Conservation (phyloP, 371 early-diverging fungal genomes). For the Batrachochytrium dendrobatidis region DNA sequence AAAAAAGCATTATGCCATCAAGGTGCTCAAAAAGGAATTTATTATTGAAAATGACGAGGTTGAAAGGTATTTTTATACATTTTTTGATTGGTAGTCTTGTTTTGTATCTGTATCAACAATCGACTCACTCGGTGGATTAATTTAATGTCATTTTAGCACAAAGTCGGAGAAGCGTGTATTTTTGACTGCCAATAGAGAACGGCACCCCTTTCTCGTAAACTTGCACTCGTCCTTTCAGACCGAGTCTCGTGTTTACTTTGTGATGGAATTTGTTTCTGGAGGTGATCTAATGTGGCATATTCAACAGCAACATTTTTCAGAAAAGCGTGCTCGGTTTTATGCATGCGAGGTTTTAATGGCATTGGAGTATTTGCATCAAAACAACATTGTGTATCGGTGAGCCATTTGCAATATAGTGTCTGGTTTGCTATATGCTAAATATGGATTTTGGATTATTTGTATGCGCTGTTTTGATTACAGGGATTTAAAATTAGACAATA, state of each 20-base stretch:
- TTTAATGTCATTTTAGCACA: constrained; percentile 42
- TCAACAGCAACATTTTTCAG: constrained; percentile 74
- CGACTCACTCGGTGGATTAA: background rate
- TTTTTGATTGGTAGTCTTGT: constrained; percentile 5
- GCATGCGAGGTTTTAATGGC: constrained; percentile 94
- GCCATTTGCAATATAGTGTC: background rate
- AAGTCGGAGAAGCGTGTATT: constrained; percentile 91
- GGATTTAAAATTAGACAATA: constrained; percentile 98
- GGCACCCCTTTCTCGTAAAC: constrained; percentile 95
- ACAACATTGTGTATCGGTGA: constrained; percentile 88
- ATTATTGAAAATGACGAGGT: constrained; percentile 91
- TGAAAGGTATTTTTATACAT: constrained; percentile 41
- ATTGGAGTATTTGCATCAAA: constrained; percentile 90
- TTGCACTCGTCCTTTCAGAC: constrained; percentile 95
- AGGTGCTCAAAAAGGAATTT: constrained; percentile 94
- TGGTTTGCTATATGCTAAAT: background rate
- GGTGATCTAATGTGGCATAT: constrained; percentile 99
- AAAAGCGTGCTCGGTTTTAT: constrained; percentile 90
- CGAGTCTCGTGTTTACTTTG: constrained; percentile 87
- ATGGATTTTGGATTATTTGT: background rate
- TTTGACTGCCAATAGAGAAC: constrained; percentile 73
- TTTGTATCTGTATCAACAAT: background rate
- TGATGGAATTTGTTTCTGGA: constrained; percentile 98
- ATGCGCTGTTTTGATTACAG: constrained; percentile 17
- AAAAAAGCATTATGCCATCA: constrained; percentile 84